Evolutionary conservation across 2,329 filamentous ascomycete species (phyloP), one percentile per base, ranked within the genome.

Genomic region (Fusarium sp.): DNA sequence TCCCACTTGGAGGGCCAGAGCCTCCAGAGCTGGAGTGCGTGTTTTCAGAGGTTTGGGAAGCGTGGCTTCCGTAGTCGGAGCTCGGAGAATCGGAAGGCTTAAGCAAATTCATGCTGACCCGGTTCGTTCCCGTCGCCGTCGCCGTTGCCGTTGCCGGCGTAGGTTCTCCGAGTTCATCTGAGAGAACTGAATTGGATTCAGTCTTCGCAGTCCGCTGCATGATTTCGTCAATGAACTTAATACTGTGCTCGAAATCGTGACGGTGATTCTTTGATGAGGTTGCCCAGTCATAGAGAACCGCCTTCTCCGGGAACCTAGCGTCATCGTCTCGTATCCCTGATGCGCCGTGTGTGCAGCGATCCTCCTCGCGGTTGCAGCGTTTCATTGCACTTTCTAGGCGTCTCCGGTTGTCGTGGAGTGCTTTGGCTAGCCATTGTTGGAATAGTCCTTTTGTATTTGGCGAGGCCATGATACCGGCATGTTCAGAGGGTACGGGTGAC

Each of bases 181-280:
- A 40, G 39, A 40, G 39, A 14, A 19, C 39, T 19, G 39, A 22
- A 19, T 7, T 14, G 19, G 19, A 13, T 22, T 21, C 21, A 6
- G 21, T 14, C 19, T 40, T 19, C 39, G 13, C 11, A 21, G 21
- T 22, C 19, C 26, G 17, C 21, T 17, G 22, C 7, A 24, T 15
- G 22, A 57, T 33, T 13, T 54, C 42, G 7, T 42, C 50, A 17
- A 59, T 42, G 11, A 59, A 55, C 11, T 33, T 11, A n/a, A 36
- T 24, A 13, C 34, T 55, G 8, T 21, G 26, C 7, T 4, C 21
- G 9, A 40, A 59, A 22, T 55, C 42, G 21, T 3, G 11, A 14
- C 28, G 26, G 24, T 59, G 49, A 14, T 24, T 6, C 42, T 28
- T 46, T n/a, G 40, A 40, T 10, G 42, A 26, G 9, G 10, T 19